These are phyloP conservation scores for Rhizoclosmatium hyalinum DNA, from an alignment of 371 early-diverging fungal genomes.

Conservation along the genomic window DNA sequence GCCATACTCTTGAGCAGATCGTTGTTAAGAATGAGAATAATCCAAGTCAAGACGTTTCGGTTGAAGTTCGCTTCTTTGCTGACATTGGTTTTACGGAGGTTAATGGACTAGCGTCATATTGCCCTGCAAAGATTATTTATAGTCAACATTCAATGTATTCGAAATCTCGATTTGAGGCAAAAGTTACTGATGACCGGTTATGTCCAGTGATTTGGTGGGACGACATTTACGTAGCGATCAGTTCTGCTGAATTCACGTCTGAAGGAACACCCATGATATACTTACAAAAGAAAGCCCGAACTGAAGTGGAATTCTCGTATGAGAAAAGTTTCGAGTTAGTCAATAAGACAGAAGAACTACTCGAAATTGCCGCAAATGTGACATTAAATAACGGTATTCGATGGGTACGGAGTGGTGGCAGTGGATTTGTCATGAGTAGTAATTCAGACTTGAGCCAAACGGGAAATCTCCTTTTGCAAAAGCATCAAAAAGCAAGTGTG, in stretches of 20 bases:
- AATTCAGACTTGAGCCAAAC: conserved; percentile 19
- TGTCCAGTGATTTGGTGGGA: conserved; percentile 58
- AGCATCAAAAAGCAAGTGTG: conserved; percentile 66
- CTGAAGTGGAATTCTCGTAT: conserved; percentile 33
- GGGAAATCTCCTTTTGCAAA: conserved; percentile 51
- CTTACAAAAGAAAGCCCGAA: conserved; percentile 32
- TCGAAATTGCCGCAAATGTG: conserved; percentile 39
- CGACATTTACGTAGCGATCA: conserved; percentile 61
- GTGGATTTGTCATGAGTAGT: conserved; percentile 41
- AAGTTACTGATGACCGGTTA: not conserved
- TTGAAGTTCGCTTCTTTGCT: conserved; percentile 29
- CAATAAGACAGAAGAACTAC: conserved; percentile 44
- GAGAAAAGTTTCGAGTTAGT: conserved; percentile 43
- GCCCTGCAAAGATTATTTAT: conserved; percentile 11
- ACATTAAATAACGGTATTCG: conserved; percentile 27
- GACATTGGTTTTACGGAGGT: conserved; percentile 6
- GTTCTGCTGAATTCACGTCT: not conserved
- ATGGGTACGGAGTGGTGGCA: conserved; percentile 39
- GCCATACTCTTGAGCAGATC: conserved; percentile 63
- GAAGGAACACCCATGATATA: not conserved
- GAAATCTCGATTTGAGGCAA: conserved; percentile 26
- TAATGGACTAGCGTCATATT: conserved; percentile 1
- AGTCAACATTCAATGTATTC: conserved; percentile 20
- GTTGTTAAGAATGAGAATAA: conserved; percentile 52
- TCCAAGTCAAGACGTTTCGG: conserved; percentile 12